Base-by-base conservation (phyloP, 805 yeast species). In the Spathaspora girioi region DNA sequence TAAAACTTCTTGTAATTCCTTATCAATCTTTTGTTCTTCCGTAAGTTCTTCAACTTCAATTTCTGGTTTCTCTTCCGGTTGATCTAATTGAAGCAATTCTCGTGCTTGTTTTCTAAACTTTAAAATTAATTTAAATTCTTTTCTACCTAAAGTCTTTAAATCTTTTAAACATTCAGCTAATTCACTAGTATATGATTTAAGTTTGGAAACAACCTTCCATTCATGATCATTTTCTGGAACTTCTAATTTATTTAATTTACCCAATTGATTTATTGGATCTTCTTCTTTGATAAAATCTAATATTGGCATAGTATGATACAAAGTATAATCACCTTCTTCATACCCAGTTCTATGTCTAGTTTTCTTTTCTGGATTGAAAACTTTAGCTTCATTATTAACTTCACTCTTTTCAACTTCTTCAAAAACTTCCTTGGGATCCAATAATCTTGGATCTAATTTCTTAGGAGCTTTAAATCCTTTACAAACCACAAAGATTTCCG, bases 401-500 rank as follows among this genome's bases (percentile, higher is more conserved):
- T 84, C 85, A 49, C 79, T 89, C 27, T 61, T 58, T 15, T 84
- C 84, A 51, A 94, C 72, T 67, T 94, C 99, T 71, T 93, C 98
- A 64, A 94, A 94, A 18, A 94, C 98, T 64, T 88, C 91, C 64
- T 81, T 88, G 14, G 98, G 89, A 67, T 94, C 99, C 54, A 94
- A 75, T 51, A 94, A 76, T 62, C 96, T 82, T 46, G 97, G 97
- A 71, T 94, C 99, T 55, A 94, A 69, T 66, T 87, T 90, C 68
- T 92, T 89, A 46, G 99, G 99, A 12, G 98, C 97, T 68, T 92
- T 93, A 76, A 88, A 94, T 11, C 96, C 96, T 67, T 85, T 85
- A 72, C 99, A 94, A 38, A 92, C 97, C 45, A 94, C 99, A 65
- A 94, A 94, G 63, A 94, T 94, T 77, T 94, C 99, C 2, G 99